phyloP scores from a whole-genome alignment of 305 asterid genomes.

The Striga hermonthica region DNA sequence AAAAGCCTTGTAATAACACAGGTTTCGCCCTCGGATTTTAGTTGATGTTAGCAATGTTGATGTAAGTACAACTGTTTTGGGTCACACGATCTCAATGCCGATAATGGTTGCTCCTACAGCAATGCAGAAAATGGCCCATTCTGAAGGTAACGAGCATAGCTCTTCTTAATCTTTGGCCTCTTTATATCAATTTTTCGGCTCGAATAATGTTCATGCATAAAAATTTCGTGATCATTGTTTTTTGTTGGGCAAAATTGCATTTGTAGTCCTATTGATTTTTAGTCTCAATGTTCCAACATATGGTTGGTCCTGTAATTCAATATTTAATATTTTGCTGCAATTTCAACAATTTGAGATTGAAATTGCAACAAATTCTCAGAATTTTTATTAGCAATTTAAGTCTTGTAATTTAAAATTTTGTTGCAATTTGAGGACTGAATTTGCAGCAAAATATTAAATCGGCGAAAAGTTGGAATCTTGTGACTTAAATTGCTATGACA shows the following conservation, averaged over 20 bases:
- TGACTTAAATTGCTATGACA: neutral
- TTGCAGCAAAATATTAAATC: no score
- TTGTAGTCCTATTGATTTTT: no score
- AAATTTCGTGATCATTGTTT: neutral
- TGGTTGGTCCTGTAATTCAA: neutral
- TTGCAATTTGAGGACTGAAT: no score
- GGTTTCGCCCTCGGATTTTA: conserved; percentile 80
- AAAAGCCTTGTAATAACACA: conserved; percentile 31
- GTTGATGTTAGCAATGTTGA: conserved; percentile 75
- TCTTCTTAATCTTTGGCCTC: neutral
- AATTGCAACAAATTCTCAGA: no score
- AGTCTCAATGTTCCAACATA: neutral
- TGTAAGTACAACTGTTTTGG: conserved; percentile 49
- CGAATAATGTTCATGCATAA: neutral
- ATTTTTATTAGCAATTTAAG: no score
- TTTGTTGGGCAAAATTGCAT: neutral
- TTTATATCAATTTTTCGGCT: neutral
- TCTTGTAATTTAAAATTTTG: no score
- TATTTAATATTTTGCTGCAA: no score
- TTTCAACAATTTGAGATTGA: no score
- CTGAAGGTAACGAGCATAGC: conserved; percentile 49
- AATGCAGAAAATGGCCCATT: conserved; percentile 95
- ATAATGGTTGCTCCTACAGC: conserved; percentile 93
- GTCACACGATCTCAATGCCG: conserved; percentile 74
- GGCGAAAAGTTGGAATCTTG: no score